Evolutionary conservation across 2,329 filamentous ascomycete species (phyloP), one percentile per base, ranked within the genome.

Genomic region (Colletotrichum tropicale): DNA sequence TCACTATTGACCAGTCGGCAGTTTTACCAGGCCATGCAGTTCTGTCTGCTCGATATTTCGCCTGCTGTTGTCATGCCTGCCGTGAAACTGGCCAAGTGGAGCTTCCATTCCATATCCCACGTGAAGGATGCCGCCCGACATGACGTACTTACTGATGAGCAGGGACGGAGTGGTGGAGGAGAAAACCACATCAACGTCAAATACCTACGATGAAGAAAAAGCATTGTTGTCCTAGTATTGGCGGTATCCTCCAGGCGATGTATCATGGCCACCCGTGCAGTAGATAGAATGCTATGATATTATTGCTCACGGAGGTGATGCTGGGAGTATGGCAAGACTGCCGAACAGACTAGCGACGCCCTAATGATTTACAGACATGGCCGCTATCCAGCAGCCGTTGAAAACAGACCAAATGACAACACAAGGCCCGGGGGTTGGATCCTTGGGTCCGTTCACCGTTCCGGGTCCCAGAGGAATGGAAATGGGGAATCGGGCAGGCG

Each of bases 381-480:
- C 13, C 34, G 34, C 34, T n/a, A 24, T 66, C 62, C 34, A 4
- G 30, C 34, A 48, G 43, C 58, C 58, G 58, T 58, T 74, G 32
- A 28, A 66, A 34, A 48, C 43, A 64, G 43, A 52, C 18, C 26
- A 26, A 24, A 66, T 56, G 28, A 43, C 62, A 48, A 43, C 30
- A n/a, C 16, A 32, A 64, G 60, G 60, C 26, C 30, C 32, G 32
- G 60, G 30, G 30, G 24, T 15, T 64, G 36, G n/a, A 38, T 36
- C 30, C 32, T 64, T 65, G 52, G 24, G 58, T 55, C 52, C 58
- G 58, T 30, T 24, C 28, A 28, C 66, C 24, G 58, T 48, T 56
- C 28, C 58, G 30, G 28, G 66, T 70, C 71, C 58, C 66, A 74
- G n/a, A 64, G 58, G 32, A 48, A 34, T 74, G 71, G 66, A n/a